Conservation (phyloP, 768 basidiomycete species). For the Pleurotus citrinopileatus region DNA sequence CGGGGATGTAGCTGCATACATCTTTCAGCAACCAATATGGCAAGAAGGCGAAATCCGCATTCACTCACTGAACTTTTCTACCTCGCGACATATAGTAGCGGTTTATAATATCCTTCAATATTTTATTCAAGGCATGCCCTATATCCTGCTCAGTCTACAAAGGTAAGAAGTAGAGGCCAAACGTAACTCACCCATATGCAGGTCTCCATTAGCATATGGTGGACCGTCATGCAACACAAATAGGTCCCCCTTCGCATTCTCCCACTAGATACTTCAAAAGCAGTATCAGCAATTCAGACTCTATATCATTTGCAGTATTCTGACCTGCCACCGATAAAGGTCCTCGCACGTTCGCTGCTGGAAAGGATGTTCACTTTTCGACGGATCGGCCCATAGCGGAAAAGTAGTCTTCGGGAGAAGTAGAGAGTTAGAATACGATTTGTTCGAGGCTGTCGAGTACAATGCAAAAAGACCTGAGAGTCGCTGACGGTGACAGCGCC, state of each 20-base stretch:
- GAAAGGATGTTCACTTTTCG: slow-evolving; percentile 57
- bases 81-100: slow-evolving; percentile 82
- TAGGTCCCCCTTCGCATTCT: slow-evolving; percentile 59
- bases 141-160: not conserved
- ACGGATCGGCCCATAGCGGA: slow-evolving; percentile 66
- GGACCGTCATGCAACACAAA: slow-evolving; percentile 96
- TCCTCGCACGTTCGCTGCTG: slow-evolving; percentile 63
- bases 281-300: not conserved
- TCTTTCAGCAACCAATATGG: not conserved
- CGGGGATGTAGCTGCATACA: slow-evolving; percentile 75
- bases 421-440: slow-evolving; percentile 55
- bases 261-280: slow-evolving; percentile 41
- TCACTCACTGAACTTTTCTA: slow-evolving; percentile 72
- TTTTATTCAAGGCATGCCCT: slow-evolving; percentile 97
- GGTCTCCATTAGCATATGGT: slow-evolving; percentile 94
- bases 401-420: slow-evolving; percentile 82
- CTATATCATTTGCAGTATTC: slow-evolving; percentile 18
- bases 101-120: slow-evolving; percentile 93
- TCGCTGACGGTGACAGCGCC: not conserved
- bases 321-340: slow-evolving; percentile 78
- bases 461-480: not conserved
- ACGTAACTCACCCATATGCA: slow-evolving; percentile 79
- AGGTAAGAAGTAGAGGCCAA: not conserved
- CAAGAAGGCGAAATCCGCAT: not conserved
- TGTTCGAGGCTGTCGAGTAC: slow-evolving; percentile 21